Conservation (phyloP, 306 rosid genomes). For the Mucuna pruriens region DNA sequence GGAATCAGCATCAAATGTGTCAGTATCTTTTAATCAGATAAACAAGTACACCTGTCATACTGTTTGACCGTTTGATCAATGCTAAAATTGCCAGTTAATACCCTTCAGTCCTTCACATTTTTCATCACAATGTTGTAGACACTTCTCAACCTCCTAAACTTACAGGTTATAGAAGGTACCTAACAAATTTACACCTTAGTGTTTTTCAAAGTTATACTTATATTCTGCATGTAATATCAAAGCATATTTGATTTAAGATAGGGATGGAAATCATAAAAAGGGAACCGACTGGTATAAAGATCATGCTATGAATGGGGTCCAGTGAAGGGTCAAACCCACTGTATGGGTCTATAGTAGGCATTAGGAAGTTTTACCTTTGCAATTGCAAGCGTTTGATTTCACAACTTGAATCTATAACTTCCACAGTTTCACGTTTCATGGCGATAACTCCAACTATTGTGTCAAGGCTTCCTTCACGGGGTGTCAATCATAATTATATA, state of each 20-base stretch:
- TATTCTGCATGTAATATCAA: background rate
- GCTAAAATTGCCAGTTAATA: background rate
- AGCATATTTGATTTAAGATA: background rate
- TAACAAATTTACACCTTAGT: background rate
- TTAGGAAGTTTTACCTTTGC: background rate
- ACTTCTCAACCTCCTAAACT: background rate
- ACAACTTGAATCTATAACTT: background rate
- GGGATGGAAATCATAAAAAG: background rate
- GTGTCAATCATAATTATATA: constrained; percentile 1
- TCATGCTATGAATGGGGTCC: background rate
- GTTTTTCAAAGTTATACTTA: background rate
- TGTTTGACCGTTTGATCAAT: background rate
- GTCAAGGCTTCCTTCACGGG: background rate
- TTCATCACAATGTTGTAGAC: background rate
- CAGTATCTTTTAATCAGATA: background rate
- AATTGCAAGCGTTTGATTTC: background rate
- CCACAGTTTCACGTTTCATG: background rate
- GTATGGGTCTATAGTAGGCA: background rate
- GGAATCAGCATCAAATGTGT: too few species aligned
- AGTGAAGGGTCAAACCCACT: background rate
- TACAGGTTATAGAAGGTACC: background rate
- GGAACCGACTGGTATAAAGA: background rate
- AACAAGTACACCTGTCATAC: background rate
- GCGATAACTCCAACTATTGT: background rate
- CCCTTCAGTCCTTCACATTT: background rate